phyloP scores from a whole-genome alignment of 2,329 filamentous ascomycete genomes.

The Colletotrichum navitas region DNA sequence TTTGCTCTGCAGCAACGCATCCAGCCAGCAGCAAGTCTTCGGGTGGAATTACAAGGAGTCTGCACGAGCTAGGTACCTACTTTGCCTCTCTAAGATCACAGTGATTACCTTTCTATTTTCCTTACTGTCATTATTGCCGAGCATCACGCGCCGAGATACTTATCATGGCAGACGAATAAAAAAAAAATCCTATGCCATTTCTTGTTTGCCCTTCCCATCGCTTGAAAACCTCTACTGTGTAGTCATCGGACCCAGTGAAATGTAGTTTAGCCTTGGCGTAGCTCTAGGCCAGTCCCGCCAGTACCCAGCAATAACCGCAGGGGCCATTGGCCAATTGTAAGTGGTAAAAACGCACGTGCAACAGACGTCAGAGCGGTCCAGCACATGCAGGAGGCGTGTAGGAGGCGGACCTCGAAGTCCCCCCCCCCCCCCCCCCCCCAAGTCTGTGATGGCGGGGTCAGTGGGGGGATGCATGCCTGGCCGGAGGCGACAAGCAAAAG shows the following conservation, averaged over 20 bases:
- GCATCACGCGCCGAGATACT: neutral
- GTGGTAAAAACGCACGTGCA: constrained; percentile 33
- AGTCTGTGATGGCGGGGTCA: constrained; percentile 34
- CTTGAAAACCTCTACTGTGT: neutral
- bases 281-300: constrained; percentile 30
- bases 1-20: neutral
- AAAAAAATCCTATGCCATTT: neutral
- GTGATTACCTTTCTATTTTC: neutral
- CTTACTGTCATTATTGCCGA: neutral
- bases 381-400: neutral
- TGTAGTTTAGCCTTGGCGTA: constrained; percentile 23
- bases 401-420: constrained; percentile 10
- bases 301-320: constrained; percentile 25
- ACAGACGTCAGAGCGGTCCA: constrained; percentile 32
- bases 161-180: neutral
- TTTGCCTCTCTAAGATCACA: neutral
- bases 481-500: constrained; percentile 25
- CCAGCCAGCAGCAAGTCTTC: constrained; percentile 6
- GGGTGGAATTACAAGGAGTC: neutral
- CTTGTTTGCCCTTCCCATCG: neutral
- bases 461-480: constrained; percentile 22
- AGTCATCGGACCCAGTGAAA: constrained; percentile 21
- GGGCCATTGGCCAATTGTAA: constrained; percentile 40
- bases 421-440: neutral
- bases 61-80: neutral